Evolutionary conservation across 2,329 filamentous ascomycete species (phyloP).

Genomic region (Beauveria pseudobassiana): DNA sequence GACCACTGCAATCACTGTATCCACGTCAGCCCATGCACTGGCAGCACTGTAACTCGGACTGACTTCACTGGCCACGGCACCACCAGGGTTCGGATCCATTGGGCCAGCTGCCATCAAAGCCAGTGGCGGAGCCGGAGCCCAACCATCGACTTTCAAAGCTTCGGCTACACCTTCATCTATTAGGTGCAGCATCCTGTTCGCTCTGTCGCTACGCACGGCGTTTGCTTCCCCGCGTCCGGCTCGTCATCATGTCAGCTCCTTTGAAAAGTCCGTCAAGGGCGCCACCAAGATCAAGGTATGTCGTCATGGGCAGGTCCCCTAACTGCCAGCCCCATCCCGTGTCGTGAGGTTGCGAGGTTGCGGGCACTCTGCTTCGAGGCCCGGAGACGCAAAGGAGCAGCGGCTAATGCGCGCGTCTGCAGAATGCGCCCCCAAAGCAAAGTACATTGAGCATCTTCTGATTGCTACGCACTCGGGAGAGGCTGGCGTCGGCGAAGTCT

Average conservation of each 20-base stretch:
- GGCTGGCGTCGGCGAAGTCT: constrained; percentile 90
- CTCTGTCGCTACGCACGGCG: constrained; percentile 8
- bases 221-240: constrained; percentile 13
- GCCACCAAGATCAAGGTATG: constrained; percentile 91
- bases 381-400: neutral
- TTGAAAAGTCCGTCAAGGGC: constrained; percentile 98
- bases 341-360: neutral
- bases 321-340: neutral
- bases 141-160: constrained; percentile 9
- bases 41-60: neutral
- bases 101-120: neutral
- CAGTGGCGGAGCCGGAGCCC: constrained; percentile 10
- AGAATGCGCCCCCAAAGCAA: constrained; percentile 95
- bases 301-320: neutral
- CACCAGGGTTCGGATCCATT: constrained; percentile 5
- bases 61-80: neutral
- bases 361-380: neutral
- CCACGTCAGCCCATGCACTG: neutral
- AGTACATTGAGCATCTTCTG: constrained; percentile 98
- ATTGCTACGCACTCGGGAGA: constrained; percentile 92
- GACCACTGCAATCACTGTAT: neutral
- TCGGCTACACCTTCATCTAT: constrained; percentile 8
- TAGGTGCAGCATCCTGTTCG: neutral
- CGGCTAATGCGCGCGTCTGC: neutral
- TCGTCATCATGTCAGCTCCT: constrained; percentile 64